Evolutionary conservation across 129 eudicot genomes (phyloP), one percentile per base, ranked within the genome.

Genomic region (Mikania micrantha): DNA sequence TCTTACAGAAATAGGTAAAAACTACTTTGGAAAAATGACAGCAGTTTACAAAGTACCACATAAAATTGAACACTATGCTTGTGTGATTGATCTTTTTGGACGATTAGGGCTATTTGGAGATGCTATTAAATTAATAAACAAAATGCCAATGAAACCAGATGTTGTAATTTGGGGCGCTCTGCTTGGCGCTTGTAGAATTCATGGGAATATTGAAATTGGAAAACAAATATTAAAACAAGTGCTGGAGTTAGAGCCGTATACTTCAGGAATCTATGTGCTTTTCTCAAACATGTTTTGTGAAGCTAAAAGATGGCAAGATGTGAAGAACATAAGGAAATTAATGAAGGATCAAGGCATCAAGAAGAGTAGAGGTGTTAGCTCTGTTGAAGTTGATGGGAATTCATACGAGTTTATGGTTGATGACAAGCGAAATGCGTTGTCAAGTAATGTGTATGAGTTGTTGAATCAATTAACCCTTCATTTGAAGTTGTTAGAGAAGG

Each of bases 141-240:
- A 0, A 78, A 78, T 78, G 82, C 78, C 78, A 38, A 72, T 78
- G 82, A 78, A 59, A 63, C 82, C 82, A 1, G 82, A 78, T 63
- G 69, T 72, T 60, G 76, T 73, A 67, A 29, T 79, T n/a, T 79
- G 79, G 83, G 83, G 83, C 41, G 71, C 83, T 2, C 44, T 79
- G 44, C 83, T 79, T 42, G 76, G 83, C 19, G 83, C 83, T 20
- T 79, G 79, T 68, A 79, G 83, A 42, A 64, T 79, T 44, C 72
- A 79, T 61, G 44, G 71, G 40, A 79, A 79, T 65, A 3, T 73
- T 31, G 70, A 78, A 31, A 49, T 66, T 0, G 82, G 78, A 48
- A 78, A 78, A 34, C 82, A 78, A 44, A 27, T 78, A 35, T 31
- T 78, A 1, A 78, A 72, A 66, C 82, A 78, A 28, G 60, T 78